Evolutionary conservation across 2,329 filamentous ascomycete species (phyloP).

Genomic region (Sclerotiophoma versabilis): DNA sequence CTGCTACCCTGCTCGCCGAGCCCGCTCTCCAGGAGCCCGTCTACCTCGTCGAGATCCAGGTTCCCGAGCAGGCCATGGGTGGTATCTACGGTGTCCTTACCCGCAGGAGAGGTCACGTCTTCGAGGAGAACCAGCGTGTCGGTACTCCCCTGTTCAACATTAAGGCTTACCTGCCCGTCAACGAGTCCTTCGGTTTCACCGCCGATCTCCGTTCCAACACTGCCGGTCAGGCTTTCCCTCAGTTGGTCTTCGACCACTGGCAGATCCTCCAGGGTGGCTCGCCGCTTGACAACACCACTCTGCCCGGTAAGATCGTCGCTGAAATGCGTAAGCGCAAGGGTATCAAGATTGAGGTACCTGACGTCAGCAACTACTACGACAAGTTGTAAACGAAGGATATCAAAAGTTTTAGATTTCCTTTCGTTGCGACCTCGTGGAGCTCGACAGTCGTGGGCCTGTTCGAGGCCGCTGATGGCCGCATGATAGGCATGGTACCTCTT

Average conservation of each 20-base stretch:
- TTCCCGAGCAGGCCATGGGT: constrained; percentile 98
- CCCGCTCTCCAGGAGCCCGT: constrained; percentile 94
- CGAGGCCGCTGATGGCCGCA: constrained; percentile 44
- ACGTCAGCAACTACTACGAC: constrained; percentile 98
- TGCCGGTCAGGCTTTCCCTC: constrained; percentile 97
- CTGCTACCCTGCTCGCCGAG: constrained; percentile 86
- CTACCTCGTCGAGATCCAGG: constrained; percentile 99
- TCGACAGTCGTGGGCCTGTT: constrained; percentile 46
- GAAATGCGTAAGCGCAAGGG: constrained; percentile 99
- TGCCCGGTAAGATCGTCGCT: constrained; percentile 82
- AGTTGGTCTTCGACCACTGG: constrained; percentile 99
- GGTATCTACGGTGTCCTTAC: constrained; percentile 99
- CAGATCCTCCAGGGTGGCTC: constrained; percentile 94
- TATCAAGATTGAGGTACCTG: constrained; percentile 95
- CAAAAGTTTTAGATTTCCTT: constrained; percentile 55
- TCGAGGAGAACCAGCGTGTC: constrained; percentile 96
- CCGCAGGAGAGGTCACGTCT: constrained; percentile 97
- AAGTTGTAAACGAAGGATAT: constrained; percentile 78
- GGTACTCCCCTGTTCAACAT: constrained; percentile 99
- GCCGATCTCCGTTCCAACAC: constrained; percentile 93
- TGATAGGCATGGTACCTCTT: constrained; percentile 41
- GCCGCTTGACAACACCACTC: constrained; percentile 80
- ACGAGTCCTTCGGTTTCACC: constrained; percentile 99
- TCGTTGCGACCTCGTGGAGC: constrained; percentile 41
- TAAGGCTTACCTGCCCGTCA: constrained; percentile 95